Percentiles rank a stretch among this genome's conserved stretches.
Evolutionary conservation across 208 protist genomes (phyloP).

Genomic region (Phytomonas francai): DNA sequence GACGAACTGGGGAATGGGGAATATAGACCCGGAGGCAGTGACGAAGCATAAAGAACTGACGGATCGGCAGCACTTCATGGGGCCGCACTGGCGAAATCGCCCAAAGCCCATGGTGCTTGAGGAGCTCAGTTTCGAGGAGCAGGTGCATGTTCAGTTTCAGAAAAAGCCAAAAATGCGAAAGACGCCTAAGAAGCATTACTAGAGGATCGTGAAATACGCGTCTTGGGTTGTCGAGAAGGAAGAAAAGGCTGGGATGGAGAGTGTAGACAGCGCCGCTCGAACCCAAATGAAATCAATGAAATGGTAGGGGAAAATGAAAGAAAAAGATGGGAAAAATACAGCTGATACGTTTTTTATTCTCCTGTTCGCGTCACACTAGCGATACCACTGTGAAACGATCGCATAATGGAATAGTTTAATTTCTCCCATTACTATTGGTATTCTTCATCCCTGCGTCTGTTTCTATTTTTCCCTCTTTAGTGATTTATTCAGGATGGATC

Average conservation of each 20-base stretch:
- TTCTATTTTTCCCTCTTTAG: slow-evolving; percentile 16
- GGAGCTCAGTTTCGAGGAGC: slow-evolving; percentile 87
- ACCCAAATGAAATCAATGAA: neutral
- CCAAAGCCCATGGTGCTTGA: slow-evolving; percentile 77
- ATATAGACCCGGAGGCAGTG: slow-evolving; percentile 85
- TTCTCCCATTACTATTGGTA: neutral
- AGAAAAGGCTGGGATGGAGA: too few relatives aligned
- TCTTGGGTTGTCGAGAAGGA: too few relatives aligned
- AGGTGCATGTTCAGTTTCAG: slow-evolving; percentile 84
- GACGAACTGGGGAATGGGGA: slow-evolving; percentile 84
- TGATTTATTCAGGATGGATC: slow-evolving; percentile 28
- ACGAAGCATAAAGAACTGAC: slow-evolving; percentile 83
- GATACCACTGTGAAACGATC: too few relatives aligned
- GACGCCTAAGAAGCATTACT: slow-evolving; percentile 86
- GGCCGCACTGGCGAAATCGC: slow-evolving; percentile 77
- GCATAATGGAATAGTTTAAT: neutral
- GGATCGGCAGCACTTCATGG: slow-evolving; percentile 82
- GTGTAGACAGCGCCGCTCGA: neutral
- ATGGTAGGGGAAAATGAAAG: neutral
- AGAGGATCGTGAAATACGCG: neutral
- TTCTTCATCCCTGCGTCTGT: neutral
- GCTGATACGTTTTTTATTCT: neutral
- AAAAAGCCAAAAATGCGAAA: slow-evolving; percentile 84
- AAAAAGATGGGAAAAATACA: neutral
- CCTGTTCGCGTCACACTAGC: neutral